Evolutionary conservation across 1,284 basidiomycete genomes (phyloP).

Genomic region (Ustilago vetiveriae): DNA sequence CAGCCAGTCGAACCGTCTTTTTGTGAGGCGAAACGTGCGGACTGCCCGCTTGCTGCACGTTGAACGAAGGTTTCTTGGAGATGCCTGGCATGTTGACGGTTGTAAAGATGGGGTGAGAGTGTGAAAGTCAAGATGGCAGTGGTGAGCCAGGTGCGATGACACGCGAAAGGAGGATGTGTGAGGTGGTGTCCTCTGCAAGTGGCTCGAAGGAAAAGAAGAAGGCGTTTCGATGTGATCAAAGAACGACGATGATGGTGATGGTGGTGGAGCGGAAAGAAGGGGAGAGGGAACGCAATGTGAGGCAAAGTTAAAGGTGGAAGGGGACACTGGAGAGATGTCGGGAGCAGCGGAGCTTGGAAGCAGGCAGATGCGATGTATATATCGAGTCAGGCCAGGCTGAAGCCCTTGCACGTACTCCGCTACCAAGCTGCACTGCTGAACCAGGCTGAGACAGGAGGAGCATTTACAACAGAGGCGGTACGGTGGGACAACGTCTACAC

Average conservation of each 20-base stretch:
- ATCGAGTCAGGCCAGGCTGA: neutral
- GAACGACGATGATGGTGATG: neutral
- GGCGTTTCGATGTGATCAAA: too few species aligned
- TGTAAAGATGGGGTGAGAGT: too few species aligned
- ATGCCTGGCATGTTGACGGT: constrained; percentile 38
- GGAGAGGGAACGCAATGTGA: too few species aligned
- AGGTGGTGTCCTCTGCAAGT: too few species aligned
- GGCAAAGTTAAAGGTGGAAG: too few species aligned
- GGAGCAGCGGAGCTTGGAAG: constrained; percentile 5
- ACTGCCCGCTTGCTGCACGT: constrained; percentile 2
- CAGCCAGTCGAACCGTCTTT: constrained; percentile 33
- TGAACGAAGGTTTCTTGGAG: constrained; percentile 29
- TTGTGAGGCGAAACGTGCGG: constrained; percentile 23
- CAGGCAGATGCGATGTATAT: constrained; percentile 3
- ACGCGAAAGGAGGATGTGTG: too few species aligned
- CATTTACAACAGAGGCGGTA: neutral
- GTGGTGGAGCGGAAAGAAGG: neutral
- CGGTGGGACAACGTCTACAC: constrained; percentile 10
- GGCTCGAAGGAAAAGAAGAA: too few species aligned
- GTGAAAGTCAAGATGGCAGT: neutral
- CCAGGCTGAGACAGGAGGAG: neutral
- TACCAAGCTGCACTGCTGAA: neutral
- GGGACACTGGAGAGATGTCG: neutral
- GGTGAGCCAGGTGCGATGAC: neutral
- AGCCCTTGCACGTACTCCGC: neutral